phyloP scores from a whole-genome alignment of 2,329 filamentous ascomycete genomes.

The Claviceps sp. region DNA sequence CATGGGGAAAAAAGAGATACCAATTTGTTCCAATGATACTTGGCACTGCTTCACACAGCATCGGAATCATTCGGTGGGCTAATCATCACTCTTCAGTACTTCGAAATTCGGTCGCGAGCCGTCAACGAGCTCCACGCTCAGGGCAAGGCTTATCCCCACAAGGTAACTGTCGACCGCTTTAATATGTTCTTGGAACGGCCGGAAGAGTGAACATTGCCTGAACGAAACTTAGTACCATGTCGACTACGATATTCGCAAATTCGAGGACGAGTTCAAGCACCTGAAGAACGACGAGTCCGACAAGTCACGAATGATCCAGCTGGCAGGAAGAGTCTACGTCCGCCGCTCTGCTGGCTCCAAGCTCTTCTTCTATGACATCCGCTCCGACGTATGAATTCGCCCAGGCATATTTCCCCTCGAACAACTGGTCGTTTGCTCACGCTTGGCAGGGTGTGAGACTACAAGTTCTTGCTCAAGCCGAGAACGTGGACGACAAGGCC shows the following conservation, averaged over 20 bases:
- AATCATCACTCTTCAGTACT: conserved; percentile 42
- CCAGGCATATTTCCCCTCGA: not conserved
- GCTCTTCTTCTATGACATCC: conserved; percentile 74
- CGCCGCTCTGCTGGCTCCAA: conserved; percentile 72
- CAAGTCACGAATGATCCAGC: conserved; percentile 59
- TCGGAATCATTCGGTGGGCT: not conserved
- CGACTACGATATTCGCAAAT: conserved; percentile 70
- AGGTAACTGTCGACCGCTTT: conserved; percentile 21
- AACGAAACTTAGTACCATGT: conserved; percentile 50
- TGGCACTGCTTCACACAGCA: not conserved
- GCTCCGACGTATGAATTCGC: conserved; percentile 18
- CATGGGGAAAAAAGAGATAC: not conserved
- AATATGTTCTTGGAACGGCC: not conserved
- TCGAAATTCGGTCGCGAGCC: conserved; percentile 80
- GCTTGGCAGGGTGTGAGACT: conserved; percentile 44
- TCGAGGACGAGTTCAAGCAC: conserved; percentile 61
- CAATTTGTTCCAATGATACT: not conserved
- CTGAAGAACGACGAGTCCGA: conserved; percentile 80
- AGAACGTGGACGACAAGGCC: conserved; percentile 56
- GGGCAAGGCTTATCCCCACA: conserved; percentile 64
- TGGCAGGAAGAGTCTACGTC: conserved; percentile 82
- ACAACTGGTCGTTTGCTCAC: not conserved
- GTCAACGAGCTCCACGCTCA: conserved; percentile 38
- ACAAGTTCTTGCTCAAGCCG: conserved; percentile 85
- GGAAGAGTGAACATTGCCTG: not conserved